Conservation (phyloP, 2,329 filamentous ascomycete species). For the Cadophora malorum region DNA sequence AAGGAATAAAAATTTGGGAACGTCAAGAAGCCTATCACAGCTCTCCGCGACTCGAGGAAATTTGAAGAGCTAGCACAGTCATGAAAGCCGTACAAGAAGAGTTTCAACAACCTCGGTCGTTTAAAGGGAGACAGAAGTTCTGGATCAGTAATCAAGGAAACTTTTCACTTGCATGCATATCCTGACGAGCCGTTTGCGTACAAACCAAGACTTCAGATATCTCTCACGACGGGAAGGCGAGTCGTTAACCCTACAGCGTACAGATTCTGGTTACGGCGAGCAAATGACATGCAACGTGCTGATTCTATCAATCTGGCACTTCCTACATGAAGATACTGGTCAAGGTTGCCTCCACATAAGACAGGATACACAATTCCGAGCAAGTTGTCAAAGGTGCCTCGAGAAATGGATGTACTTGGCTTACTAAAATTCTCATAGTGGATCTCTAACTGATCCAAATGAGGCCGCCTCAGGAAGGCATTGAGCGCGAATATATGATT, state of each 20-base stretch:
- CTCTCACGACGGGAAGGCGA: not conserved
- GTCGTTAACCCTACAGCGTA: not conserved
- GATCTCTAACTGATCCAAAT: not conserved
- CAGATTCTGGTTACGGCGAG: not conserved
- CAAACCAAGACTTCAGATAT: not conserved
- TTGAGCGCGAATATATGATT: not conserved
- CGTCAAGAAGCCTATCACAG: not conserved
- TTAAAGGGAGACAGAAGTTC: not conserved
- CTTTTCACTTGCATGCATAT: not conserved
- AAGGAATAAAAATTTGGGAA: not conserved
- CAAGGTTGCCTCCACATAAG: not conserved
- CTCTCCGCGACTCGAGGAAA: not conserved
- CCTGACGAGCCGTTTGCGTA: not conserved
- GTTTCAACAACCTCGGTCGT: not conserved
- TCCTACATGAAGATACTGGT: not conserved
- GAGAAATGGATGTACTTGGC: not conserved
- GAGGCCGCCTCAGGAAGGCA: not conserved
- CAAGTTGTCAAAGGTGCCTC: not conserved
- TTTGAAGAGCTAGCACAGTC: not conserved
- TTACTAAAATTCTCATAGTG: constrained; percentile 6
- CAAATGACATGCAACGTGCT: not conserved
- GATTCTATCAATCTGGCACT: constrained; percentile 4
- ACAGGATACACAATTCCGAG: not conserved
- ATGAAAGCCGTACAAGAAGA: not conserved
- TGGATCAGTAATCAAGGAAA: not conserved